Conservation (phyloP, 2,329 filamentous ascomycete genomes). For the Diaporthe capsici region DNA sequence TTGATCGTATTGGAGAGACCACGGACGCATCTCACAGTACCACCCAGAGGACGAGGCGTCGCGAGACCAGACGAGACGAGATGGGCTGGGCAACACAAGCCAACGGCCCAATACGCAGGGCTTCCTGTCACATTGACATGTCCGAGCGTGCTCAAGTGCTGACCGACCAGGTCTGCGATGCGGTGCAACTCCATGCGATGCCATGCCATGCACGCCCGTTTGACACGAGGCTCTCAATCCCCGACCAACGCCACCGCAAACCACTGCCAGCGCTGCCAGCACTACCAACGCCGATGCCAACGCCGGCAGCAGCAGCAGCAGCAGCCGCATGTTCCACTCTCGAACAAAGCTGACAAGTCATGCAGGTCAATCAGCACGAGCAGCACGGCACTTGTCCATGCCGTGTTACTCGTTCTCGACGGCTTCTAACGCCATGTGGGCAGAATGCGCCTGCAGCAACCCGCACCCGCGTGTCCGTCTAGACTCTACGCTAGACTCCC, state of each 20-base stretch:
- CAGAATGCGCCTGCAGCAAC: not conserved
- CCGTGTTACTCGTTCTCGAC: not conserved
- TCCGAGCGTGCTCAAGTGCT: constrained; percentile 30
- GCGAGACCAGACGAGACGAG: constrained; percentile 14
- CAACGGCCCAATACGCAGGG: not conserved
- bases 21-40: not conserved
- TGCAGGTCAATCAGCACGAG: not conserved
- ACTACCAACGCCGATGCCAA: not conserved
- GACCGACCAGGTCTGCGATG: not conserved
- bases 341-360: not conserved
- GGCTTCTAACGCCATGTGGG: constrained; percentile 10
- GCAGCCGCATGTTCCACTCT: not conserved
- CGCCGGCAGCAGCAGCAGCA: not conserved
- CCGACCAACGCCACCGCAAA: not conserved
- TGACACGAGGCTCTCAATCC: not conserved
- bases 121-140: constrained; percentile 13
- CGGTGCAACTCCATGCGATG: constrained; percentile 7
- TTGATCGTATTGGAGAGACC: not conserved
- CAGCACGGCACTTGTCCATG: not conserved
- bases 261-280: constrained; percentile 3
- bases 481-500: not conserved
- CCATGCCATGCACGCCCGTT: not conserved
- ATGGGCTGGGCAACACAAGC: not conserved
- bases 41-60: not conserved
- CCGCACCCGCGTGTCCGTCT: not conserved